These are phyloP conservation scores for Apiotrichum gamsii DNA, from an alignment of 1,284 basidiomycete genomes.

Conservation along the genomic window DNA sequence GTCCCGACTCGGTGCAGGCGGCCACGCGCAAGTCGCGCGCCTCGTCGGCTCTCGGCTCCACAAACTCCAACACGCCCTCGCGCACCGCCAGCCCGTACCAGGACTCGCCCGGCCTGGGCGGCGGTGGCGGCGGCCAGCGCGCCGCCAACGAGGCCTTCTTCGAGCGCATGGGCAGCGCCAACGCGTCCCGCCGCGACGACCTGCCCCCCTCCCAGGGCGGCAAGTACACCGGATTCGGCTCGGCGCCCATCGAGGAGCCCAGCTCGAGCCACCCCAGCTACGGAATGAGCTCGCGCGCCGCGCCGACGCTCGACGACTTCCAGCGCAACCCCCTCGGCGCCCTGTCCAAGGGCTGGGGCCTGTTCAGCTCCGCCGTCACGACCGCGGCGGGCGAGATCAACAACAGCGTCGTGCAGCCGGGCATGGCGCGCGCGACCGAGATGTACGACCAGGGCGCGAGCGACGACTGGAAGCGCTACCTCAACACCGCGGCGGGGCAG, in stretches of 20 bases:
- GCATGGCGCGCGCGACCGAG: slow-evolving; percentile 31
- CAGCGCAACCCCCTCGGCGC: slow-evolving; percentile 43
- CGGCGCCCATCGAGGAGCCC: slow-evolving; percentile 26
- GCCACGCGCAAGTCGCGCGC: slow-evolving; percentile 44
- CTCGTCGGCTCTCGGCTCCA: slow-evolving; percentile 12
- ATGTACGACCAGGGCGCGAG: slow-evolving; percentile 20
- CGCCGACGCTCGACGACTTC: slow-evolving; percentile 43
- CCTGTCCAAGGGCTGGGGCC: slow-evolving; percentile 46
- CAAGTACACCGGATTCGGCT: slow-evolving; percentile 45
- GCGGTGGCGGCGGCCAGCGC: slow-evolving; percentile 15
- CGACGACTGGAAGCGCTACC: slow-evolving; percentile 35
- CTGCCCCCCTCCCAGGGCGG: slow-evolving; percentile 47
- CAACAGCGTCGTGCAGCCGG: slow-evolving; percentile 44
- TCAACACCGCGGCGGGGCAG: slow-evolving; percentile 20
- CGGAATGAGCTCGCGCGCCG: slow-evolving; percentile 37
- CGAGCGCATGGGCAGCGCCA: slow-evolving; percentile 42
- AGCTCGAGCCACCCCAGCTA: slow-evolving; percentile 33
- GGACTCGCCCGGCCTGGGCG: not conserved
- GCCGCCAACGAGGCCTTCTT: slow-evolving; percentile 46
- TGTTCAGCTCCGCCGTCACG: slow-evolving; percentile 44
- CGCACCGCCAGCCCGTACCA: slow-evolving; percentile 15
- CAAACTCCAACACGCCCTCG: slow-evolving; percentile 5
- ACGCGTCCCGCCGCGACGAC: slow-evolving; percentile 38
- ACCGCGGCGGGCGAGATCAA: slow-evolving; percentile 43
- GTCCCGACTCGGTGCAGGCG: slow-evolving; percentile 35